phyloP scores from a whole-genome alignment of 805 yeast species.

The Candida nonsorbophila region DNA sequence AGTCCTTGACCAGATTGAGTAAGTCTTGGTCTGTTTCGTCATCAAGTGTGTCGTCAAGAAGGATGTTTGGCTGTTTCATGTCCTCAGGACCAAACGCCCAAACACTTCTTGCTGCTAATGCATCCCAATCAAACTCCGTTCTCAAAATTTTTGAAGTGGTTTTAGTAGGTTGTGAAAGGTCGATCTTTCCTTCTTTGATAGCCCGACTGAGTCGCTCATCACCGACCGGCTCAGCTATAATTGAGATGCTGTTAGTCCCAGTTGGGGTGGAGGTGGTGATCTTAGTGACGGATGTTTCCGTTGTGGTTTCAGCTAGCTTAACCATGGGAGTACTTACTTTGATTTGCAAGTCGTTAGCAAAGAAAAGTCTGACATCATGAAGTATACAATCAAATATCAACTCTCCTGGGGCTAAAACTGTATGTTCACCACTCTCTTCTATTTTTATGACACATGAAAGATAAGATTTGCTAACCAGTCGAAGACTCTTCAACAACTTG shows the following conservation, averaged over 20 bases:
- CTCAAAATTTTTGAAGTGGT: constrained; percentile 51
- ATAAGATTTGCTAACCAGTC: constrained; percentile 57
- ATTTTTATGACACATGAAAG: constrained; percentile 63
- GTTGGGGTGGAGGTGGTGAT: constrained; percentile 57
- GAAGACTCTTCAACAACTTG: constrained; percentile 61
- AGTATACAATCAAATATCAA: constrained; percentile 77
- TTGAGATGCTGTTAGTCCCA: constrained; percentile 52
- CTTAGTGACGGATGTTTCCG: constrained; percentile 60
- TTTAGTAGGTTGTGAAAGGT: constrained; percentile 30
- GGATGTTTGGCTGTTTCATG: constrained; percentile 42
- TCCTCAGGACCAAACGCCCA: constrained; percentile 64
- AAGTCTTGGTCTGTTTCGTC: constrained; percentile 51
- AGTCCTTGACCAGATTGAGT: constrained; percentile 42
- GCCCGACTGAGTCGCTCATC: constrained; percentile 45
- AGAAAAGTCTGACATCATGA: constrained; percentile 65
- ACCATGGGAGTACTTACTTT: constrained; percentile 84
- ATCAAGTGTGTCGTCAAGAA: constrained; percentile 67
- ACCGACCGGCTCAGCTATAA: constrained; percentile 72
- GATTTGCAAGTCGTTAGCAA: constrained; percentile 57
- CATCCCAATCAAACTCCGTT: constrained; percentile 69
- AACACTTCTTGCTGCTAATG: constrained; percentile 72
- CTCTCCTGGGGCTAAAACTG: constrained; percentile 80
- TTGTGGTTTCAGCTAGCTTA: constrained; percentile 71
- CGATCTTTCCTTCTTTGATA: constrained; percentile 46
- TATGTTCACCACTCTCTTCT: constrained; percentile 87